Conservation (phyloP, 441 rosid species). For the Capsella rubella region DNA sequence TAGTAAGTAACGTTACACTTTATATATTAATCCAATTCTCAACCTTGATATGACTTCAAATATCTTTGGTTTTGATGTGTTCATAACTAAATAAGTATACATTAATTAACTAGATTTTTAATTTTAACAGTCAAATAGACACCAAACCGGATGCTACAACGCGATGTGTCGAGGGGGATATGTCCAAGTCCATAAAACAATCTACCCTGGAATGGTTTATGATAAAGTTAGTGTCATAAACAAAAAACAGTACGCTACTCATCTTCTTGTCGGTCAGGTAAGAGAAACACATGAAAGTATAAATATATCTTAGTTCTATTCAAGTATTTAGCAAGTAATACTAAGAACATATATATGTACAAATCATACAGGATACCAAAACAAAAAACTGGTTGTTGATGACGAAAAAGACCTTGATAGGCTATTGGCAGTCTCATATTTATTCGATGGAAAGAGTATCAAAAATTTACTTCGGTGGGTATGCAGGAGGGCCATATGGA, state of each 20-base stretch:
- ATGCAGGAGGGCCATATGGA: not conserved
- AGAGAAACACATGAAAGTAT: not conserved
- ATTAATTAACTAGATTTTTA: not conserved
- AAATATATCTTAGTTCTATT: too few species aligned
- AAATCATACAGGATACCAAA: slow-evolving; percentile 1
- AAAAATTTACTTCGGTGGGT: slow-evolving; percentile 13
- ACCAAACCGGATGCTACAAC: slow-evolving; percentile 23
- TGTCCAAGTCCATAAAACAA: slow-evolving; percentile 32
- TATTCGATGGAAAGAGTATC: slow-evolving; percentile 7
- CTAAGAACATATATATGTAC: not conserved
- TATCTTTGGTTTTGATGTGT: not conserved
- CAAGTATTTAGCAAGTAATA: too few species aligned
- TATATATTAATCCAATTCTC: not conserved
- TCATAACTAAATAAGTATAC: not conserved
- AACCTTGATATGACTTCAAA: not conserved
- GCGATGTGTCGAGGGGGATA: slow-evolving; percentile 23
- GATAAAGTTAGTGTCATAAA: slow-evolving; percentile 10
- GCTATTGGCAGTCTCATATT: slow-evolving; percentile 14
- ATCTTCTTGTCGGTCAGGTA: slow-evolving; percentile 34
- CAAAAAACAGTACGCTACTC: not conserved
- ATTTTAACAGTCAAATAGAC: not conserved
- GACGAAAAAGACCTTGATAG: not conserved
- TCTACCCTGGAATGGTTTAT: slow-evolving; percentile 25
- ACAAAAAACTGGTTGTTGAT: slow-evolving; percentile 23
- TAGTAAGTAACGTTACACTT: slow-evolving; percentile 7